phyloP scores from a whole-genome alignment of 164 flowering plant species.

The Cinnamomum micranthum region DNA sequence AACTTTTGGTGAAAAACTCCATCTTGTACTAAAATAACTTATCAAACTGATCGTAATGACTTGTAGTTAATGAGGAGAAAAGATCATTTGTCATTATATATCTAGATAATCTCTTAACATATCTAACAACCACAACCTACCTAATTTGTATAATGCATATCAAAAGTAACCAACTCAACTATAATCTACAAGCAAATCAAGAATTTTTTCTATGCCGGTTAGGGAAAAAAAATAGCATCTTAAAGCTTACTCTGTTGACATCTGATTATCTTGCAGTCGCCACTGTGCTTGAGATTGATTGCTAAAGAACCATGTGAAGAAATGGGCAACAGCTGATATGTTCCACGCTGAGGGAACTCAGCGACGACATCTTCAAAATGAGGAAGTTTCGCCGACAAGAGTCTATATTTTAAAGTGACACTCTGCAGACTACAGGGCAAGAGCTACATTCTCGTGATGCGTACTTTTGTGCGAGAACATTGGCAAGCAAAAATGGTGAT shows the following conservation, averaged over 20 bases:
- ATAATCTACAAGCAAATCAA: too few relatives aligned
- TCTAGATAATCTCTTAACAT: too few relatives aligned
- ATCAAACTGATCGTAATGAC: too few relatives aligned
- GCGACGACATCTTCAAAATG: neutral
- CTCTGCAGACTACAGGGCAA: neutral
- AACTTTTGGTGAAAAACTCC: too few relatives aligned
- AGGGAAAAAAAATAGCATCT: neutral
- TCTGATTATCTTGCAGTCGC: neutral
- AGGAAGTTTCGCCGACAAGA: neutral
- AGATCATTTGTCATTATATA: too few relatives aligned
- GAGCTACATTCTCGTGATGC: neutral
- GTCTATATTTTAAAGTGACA: neutral
- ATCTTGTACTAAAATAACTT: neutral
- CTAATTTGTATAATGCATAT: too few relatives aligned
- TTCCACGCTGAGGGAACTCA: slow-evolving; percentile 2
- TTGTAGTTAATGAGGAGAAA: too few relatives aligned
- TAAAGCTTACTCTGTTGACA: neutral
- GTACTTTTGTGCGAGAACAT: neutral
- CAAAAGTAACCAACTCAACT: too few relatives aligned
- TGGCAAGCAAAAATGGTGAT: neutral
- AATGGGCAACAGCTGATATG: neutral
- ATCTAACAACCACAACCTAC: too few relatives aligned
- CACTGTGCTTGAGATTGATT: neutral
- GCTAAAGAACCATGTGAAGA: slow-evolving; percentile 8
- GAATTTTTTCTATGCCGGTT: too few relatives aligned